Percentiles rank a stretch among this genome's conserved stretches.
Evolutionary conservation across 495 filamentous ascomycete species (phyloP).

Genomic region (Bryoglossum gracile): DNA sequence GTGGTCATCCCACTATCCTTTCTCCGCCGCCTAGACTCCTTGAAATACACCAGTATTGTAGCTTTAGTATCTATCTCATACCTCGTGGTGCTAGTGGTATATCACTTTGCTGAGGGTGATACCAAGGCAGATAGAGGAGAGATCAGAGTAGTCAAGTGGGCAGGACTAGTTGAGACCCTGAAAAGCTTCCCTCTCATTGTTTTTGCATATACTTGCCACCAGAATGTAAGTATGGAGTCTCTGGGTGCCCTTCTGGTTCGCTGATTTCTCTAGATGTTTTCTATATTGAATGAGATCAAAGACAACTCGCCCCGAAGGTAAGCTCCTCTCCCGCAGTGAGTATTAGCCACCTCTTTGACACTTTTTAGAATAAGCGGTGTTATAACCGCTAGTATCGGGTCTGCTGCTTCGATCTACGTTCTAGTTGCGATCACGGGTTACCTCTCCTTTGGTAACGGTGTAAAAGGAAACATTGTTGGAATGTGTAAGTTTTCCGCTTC

Average conservation of each 20-base stretch:
- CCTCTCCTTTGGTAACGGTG: conserved; percentile 80
- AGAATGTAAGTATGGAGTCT: conserved; percentile 59
- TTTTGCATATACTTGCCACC: conserved; percentile 97
- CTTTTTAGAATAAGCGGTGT: conserved; percentile 67
- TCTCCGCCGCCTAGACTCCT: conserved; percentile 78
- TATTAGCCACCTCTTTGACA: not conserved
- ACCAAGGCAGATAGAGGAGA: conserved; percentile 62
- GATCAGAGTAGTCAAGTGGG: conserved; percentile 68
- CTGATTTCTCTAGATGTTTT: conserved; percentile 75
- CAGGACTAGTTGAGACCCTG: conserved; percentile 67
- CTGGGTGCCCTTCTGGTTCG: not conserved
- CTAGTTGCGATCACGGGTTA: conserved; percentile 93
- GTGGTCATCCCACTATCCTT: conserved; percentile 93
- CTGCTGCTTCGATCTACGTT: conserved; percentile 72
- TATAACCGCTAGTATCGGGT: conserved; percentile 74
- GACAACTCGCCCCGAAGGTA: conserved; percentile 57
- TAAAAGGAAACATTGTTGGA: conserved; percentile 83
- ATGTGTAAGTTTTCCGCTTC: conserved; percentile 56
- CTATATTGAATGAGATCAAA: conserved; percentile 88
- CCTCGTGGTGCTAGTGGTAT: conserved; percentile 82
- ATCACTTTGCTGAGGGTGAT: conserved; percentile 78
- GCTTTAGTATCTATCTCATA: conserved; percentile 92
- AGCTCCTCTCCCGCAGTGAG: not conserved
- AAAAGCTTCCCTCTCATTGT: conserved; percentile 90
- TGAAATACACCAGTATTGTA: conserved; percentile 94